Percentiles rank a stretch among this genome's conserved stretches.
Evolutionary conservation across 257 asterid genomes (phyloP).

Genomic region (Fraxinus quadrangulata): DNA sequence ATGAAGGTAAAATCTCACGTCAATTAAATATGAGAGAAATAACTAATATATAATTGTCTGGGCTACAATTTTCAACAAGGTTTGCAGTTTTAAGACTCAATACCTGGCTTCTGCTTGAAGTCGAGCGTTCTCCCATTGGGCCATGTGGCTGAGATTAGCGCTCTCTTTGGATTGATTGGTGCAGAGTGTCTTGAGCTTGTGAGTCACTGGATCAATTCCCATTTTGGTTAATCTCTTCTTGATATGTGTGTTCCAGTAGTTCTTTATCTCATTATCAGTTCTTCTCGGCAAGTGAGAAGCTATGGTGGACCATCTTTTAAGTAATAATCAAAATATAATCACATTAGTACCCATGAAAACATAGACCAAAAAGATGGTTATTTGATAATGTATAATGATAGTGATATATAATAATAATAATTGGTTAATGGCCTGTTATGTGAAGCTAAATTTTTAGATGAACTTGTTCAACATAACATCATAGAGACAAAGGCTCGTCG

Average conservation of each 20-base stretch:
- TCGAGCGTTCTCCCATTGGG: constrained; percentile 48
- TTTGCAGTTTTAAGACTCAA: background rate
- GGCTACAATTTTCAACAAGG: background rate
- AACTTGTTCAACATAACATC: no score
- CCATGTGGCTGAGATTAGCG: constrained; percentile 36
- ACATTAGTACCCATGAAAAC: background rate
- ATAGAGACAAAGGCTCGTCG: no score
- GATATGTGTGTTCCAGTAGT: constrained; percentile 41
- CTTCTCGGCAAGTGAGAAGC: constrained; percentile 35
- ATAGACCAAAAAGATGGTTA: background rate
- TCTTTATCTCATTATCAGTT: constrained; percentile 46
- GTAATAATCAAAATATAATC: background rate
- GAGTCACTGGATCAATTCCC: constrained; percentile 46
- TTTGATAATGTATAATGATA: no score
- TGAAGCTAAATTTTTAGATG: no score
- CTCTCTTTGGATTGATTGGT: constrained; percentile 12
- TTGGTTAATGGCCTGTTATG: no score
- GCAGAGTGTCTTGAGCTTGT: constrained; percentile 27
- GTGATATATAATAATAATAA: no score
- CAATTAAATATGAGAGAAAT: background rate
- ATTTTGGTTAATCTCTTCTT: constrained; percentile 31
- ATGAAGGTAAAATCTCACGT: background rate
- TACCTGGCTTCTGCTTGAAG: constrained; percentile 42
- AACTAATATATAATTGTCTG: background rate
- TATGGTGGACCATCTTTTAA: constrained; percentile 40